Conservation (phyloP, 345 rosid species). For the Alliaria petiolata region DNA sequence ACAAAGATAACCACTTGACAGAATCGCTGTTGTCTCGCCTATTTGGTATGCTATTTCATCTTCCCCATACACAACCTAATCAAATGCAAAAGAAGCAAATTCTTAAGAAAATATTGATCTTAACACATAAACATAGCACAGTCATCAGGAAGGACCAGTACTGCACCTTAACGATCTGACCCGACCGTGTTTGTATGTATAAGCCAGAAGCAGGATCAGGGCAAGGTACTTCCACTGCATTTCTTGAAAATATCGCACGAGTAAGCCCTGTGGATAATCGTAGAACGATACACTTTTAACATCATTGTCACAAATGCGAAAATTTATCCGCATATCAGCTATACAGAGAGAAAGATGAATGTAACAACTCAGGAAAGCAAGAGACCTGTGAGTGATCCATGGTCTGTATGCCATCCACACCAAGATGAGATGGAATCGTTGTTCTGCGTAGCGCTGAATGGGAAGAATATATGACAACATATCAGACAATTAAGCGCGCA, state of each 20-base stretch:
- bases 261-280: constrained; percentile 74
- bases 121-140: neutral
- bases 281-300: neutral
- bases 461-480: neutral
- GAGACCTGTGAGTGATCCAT: constrained; percentile 79
- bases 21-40: constrained; percentile 85
- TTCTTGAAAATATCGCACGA: constrained; percentile 72
- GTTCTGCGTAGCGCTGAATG: constrained; percentile 47
- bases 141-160: neutral
- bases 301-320: neutral
- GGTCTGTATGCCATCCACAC: constrained; percentile 99
- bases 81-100: neutral
- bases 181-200: constrained; percentile 74
- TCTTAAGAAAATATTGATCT: neutral
- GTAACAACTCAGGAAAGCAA: constrained; percentile 1
- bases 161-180: constrained; percentile 77
- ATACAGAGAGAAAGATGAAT: neutral
- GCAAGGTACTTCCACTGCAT: constrained; percentile 69
- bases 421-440: constrained; percentile 68
- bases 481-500: constrained; percentile 3
- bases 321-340: neutral
- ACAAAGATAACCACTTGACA: constrained; percentile 80
- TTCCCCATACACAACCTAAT: constrained; percentile 70
- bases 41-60: constrained; percentile 93
- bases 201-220: constrained; percentile 86